Evolutionary conservation across 805 yeast genomes (phyloP).

Genomic region (Pichia ethanolica): DNA sequence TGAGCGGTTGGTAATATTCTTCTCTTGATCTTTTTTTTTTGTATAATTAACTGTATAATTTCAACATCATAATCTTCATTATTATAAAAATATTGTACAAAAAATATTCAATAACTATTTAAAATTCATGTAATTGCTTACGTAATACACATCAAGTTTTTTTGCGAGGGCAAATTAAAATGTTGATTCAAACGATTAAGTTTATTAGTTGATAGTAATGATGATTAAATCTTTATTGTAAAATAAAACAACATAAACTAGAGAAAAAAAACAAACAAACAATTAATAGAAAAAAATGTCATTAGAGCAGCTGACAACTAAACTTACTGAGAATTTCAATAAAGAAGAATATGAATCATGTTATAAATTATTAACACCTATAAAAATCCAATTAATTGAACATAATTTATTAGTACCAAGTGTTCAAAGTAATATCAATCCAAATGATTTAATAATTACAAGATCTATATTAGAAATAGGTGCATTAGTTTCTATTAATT

Average conservation of each 20-base stretch:
- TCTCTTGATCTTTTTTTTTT: neutral
- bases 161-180: neutral
- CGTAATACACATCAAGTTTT: too few species aligned
- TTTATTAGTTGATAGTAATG: too few species aligned
- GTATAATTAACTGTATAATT: too few species aligned
- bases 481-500: slow-evolving; percentile 68
- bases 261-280: too few species aligned
- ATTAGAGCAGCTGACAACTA: slow-evolving; percentile 60
- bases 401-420: slow-evolving; percentile 69
- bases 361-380: slow-evolving; percentile 52
- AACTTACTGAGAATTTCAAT: slow-evolving; percentile 59
- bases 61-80: too few species aligned
- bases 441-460: slow-evolving; percentile 68
- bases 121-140: too few species aligned
- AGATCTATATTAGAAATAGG: slow-evolving; percentile 84
- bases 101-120: too few species aligned
- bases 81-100: too few species aligned
- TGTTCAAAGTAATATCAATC: slow-evolving; percentile 31
- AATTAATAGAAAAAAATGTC: slow-evolving; percentile 33
- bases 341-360: slow-evolving; percentile 56
- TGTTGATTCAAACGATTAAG: too few species aligned
- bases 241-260: too few species aligned
- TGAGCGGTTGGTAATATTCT: slow-evolving; percentile 3
- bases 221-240: too few species aligned
- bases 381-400: slow-evolving; percentile 74